Percentiles rank a stretch among this genome's conserved stretches.
These are phyloP conservation scores for Trichothecium roseum DNA, from an alignment of 2,329 filamentous ascomycete species.

Conservation along the genomic window DNA sequence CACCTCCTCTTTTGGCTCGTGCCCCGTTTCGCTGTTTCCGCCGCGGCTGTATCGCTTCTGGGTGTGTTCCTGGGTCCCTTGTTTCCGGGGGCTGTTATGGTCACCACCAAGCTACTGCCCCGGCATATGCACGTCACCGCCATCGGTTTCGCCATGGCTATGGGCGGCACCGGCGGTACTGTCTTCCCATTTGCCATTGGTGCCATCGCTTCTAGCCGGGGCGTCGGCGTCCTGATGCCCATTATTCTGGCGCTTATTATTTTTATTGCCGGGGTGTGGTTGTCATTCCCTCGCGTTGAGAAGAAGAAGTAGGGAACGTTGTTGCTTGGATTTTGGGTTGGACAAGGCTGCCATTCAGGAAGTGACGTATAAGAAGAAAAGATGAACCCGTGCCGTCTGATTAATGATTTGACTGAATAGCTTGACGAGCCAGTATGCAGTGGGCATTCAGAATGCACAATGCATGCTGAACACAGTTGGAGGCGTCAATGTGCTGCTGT, in stretches of 20 bases:
- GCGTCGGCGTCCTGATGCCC: constrained; percentile 39
- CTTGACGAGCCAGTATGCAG: no score
- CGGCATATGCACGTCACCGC: constrained; percentile 58
- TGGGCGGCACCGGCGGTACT: constrained; percentile 60
- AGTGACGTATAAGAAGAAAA: no score
- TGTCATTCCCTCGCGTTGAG: constrained; percentile 22
- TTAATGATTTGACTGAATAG: no score
- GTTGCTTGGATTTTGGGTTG: no score
- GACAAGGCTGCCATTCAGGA: no score
- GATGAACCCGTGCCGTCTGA: no score
- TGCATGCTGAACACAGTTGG: no score
- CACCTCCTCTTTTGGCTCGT: constrained; percentile 50
- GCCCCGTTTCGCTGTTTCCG: constrained; percentile 45
- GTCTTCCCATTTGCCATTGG: constrained; percentile 51
- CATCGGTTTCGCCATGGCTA: constrained; percentile 64
- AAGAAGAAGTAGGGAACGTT: no score
- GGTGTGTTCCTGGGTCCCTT: constrained; percentile 68
- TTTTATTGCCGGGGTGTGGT: constrained; percentile 22
- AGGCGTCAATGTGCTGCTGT: no score
- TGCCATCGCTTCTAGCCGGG: constrained; percentile 42
- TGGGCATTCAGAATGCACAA: no score
- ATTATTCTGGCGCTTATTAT: constrained; percentile 33
- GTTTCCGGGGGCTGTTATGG: constrained; percentile 62
- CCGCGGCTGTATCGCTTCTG: constrained; percentile 55
- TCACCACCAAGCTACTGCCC: constrained; percentile 60